phyloP scores from a whole-genome alignment of 2,329 filamentous ascomycete genomes.

The Madurella mycetomatis region DNA sequence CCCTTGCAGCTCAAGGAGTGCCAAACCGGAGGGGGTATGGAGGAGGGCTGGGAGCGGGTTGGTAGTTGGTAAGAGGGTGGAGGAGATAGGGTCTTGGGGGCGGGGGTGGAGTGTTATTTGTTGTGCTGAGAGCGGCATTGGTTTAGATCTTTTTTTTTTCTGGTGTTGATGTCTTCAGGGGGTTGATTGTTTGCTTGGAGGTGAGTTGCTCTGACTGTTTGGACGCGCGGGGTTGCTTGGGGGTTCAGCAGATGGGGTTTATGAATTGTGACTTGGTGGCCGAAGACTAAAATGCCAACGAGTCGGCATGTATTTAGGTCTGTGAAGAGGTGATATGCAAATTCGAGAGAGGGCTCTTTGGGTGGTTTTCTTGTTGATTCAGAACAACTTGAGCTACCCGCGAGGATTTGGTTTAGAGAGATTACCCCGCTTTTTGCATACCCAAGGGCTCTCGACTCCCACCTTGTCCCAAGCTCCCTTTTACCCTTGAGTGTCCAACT shows the following conservation, averaged over 20 bases:
- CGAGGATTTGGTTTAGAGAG: not conserved
- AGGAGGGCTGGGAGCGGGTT: constrained; percentile 73
- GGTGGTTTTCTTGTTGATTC: no score
- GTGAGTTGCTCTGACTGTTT: not conserved
- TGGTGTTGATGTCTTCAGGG: not conserved
- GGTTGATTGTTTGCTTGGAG: not conserved
- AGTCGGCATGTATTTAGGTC: no score
- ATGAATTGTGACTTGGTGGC: no score
- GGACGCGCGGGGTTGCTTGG: no score
- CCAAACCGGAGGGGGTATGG: constrained; percentile 83
- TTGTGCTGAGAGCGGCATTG: constrained; percentile 16
- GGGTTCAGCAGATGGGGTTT: not conserved
- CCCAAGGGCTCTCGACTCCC: no score
- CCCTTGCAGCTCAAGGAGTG: constrained; percentile 88
- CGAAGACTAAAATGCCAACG: no score
- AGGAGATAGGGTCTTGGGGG: not conserved
- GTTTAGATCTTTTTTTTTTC: not conserved
- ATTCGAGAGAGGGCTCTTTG: no score
- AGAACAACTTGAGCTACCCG: no score
- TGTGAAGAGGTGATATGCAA: no score
- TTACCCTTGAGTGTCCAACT: not conserved
- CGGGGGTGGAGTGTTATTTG: constrained; percentile 41
- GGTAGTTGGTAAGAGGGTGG: not conserved
- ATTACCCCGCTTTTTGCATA: constrained; percentile 9
- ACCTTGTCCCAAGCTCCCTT: not conserved